Evolutionary conservation across 2,329 filamentous ascomycete genomes (phyloP).

Genomic region (Pseudopyricularia javanii): DNA sequence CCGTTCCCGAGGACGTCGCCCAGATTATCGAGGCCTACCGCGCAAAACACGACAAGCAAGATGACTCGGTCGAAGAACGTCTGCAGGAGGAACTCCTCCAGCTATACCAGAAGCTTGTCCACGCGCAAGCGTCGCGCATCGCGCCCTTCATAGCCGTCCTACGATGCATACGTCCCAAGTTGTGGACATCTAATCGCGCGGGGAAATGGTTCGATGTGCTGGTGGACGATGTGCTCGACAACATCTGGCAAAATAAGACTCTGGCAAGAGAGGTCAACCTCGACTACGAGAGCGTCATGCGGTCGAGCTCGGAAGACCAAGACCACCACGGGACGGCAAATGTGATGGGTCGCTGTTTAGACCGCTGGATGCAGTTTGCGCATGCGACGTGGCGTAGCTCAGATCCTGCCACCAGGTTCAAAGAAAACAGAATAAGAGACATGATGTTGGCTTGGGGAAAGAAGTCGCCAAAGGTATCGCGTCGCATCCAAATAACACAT

Average conservation of each 20-base stretch:
- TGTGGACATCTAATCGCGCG: slow-evolving; percentile 50
- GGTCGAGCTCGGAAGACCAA: slow-evolving; percentile 44
- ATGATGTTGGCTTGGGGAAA: slow-evolving; percentile 51
- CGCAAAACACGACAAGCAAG: slow-evolving; percentile 52
- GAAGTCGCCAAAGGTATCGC: slow-evolving; percentile 45
- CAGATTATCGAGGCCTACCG: slow-evolving; percentile 54
- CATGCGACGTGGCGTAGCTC: slow-evolving; percentile 21
- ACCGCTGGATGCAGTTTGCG: slow-evolving; percentile 41
- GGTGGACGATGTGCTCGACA: slow-evolving; percentile 38
- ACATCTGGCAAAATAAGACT: slow-evolving; percentile 47
- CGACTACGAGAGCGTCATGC: slow-evolving; percentile 52
- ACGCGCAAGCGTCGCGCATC: slow-evolving; percentile 37
- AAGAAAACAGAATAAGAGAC: slow-evolving; percentile 36
- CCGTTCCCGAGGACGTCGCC: slow-evolving; percentile 54
- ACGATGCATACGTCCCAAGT: slow-evolving; percentile 47
- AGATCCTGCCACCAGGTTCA: slow-evolving; percentile 25
- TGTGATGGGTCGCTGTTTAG: slow-evolving; percentile 44
- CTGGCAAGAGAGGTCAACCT: slow-evolving; percentile 52
- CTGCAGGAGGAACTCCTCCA: slow-evolving; percentile 60
- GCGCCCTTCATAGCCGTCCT: slow-evolving; percentile 59
- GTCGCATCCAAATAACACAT: neutral
- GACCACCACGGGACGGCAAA: slow-evolving; percentile 27
- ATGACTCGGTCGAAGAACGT: slow-evolving; percentile 57
- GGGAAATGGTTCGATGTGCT: slow-evolving; percentile 62
- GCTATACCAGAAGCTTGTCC: slow-evolving; percentile 54